A percentile compares a stretch with the other conserved stretches of the same genome.
These are phyloP conservation scores for Neofusicoccum umdonicola DNA, from an alignment of 2,329 filamentous ascomycete genomes.

Conservation along the genomic window DNA sequence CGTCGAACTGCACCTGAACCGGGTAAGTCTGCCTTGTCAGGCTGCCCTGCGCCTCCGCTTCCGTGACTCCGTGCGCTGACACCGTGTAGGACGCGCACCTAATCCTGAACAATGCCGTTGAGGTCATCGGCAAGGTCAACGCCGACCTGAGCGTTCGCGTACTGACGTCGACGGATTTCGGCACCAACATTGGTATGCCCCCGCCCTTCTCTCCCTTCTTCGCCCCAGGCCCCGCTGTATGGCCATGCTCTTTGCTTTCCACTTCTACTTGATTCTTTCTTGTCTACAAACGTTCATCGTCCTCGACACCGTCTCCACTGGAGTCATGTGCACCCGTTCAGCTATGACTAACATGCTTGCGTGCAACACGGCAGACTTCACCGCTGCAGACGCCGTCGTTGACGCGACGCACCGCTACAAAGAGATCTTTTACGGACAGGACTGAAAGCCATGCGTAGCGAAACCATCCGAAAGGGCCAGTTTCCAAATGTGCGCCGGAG, in stretches of 20 bases:
- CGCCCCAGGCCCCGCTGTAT: no score
- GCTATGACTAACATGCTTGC: not conserved
- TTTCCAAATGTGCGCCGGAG: no score
- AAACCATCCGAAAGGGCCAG: no score
- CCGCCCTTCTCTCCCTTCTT: not conserved
- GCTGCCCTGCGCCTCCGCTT: not conserved
- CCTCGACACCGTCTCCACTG: not conserved
- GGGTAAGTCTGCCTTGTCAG: constrained; percentile 50
- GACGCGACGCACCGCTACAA: constrained; percentile 81
- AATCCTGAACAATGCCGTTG: constrained; percentile 65
- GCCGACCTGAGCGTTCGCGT: constrained; percentile 70
- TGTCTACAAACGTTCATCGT: not conserved
- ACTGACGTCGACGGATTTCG: constrained; percentile 67
- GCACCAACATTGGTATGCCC: constrained; percentile 64
- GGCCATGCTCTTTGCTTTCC: not conserved
- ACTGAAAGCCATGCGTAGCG: not conserved
- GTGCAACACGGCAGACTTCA: constrained; percentile 60
- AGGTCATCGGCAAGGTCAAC: constrained; percentile 79
- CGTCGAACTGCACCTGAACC: constrained; percentile 71
- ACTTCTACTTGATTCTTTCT: not conserved
- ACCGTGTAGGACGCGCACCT: constrained; percentile 65
- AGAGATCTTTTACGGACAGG: constrained; percentile 69
- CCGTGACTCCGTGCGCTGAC: not conserved
- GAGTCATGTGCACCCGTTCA: not conserved
- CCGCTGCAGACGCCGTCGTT: constrained; percentile 73